Conservation (phyloP, 2,329 filamentous ascomycete species). For the Beauveria sp. region DNA sequence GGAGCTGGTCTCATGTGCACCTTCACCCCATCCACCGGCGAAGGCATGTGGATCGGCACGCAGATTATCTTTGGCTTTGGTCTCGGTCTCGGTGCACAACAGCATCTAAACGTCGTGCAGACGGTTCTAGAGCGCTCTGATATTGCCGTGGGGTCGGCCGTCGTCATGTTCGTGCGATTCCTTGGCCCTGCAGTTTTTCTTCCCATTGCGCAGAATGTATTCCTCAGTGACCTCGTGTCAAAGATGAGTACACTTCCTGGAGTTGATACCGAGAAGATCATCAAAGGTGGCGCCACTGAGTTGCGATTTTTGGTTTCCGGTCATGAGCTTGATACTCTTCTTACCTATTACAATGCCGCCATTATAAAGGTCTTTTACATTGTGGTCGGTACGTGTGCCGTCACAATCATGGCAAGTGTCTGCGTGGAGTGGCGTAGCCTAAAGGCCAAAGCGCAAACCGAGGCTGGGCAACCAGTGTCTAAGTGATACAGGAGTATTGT, state of each 20-base stretch:
- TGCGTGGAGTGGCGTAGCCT: constrained; percentile 43
- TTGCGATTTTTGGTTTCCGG: constrained; percentile 17
- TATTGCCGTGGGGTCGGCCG: constrained; percentile 31
- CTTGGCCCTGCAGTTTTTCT: constrained; percentile 35
- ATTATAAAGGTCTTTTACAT: constrained; percentile 28
- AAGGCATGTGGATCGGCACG: constrained; percentile 32
- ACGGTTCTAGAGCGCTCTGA: constrained; percentile 31
- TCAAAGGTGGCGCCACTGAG: constrained; percentile 24
- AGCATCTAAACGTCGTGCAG: constrained; percentile 32
- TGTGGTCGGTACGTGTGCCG: constrained; percentile 29
- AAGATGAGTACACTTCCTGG: constrained; percentile 25
- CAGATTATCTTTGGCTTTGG: constrained; percentile 32
- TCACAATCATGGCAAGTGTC: constrained; percentile 29
- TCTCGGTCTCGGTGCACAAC: constrained; percentile 31
- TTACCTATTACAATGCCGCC: constrained; percentile 31
- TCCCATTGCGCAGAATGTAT: constrained; percentile 38
- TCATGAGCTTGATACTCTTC: constrained; percentile 16
- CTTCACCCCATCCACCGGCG: constrained; percentile 17
- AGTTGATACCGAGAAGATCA: constrained; percentile 20
- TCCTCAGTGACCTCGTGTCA: constrained; percentile 33
- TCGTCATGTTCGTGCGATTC: constrained; percentile 29
- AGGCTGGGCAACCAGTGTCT: neutral
- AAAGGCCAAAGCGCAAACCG: constrained; percentile 24
- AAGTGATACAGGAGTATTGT: neutral
- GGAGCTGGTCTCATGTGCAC: constrained; percentile 32